These are phyloP conservation scores for Excoecaria agallocha DNA, from an alignment of 345 rosid species.

Conservation along the genomic window DNA sequence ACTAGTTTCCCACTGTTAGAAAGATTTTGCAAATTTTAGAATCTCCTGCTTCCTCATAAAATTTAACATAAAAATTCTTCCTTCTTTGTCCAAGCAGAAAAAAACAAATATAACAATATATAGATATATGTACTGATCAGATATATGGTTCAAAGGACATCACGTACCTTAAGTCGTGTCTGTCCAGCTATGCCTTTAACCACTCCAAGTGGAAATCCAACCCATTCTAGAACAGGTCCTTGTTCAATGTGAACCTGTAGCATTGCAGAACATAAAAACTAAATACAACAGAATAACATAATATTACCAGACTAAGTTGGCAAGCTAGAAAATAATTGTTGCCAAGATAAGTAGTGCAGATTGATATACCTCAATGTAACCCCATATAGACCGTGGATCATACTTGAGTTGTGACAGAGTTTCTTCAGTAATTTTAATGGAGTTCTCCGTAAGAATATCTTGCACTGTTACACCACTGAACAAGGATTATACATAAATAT, in stretches of 20 bases:
- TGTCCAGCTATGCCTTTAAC: conserved; percentile 97
- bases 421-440: conserved; percentile 57
- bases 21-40: neutral
- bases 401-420: conserved; percentile 64
- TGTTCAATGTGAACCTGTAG: conserved; percentile 92
- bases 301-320: neutral
- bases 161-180: conserved; percentile 72
- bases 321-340: neutral
- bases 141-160: neutral
- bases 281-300: neutral
- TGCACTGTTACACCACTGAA: conserved; percentile 79
- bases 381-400: conserved; percentile 78
- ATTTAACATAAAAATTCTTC: neutral
- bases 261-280: neutral
- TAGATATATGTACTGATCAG: neutral
- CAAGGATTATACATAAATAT: conserved; percentile 38
- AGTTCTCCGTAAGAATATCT: conserved; percentile 61
- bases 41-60: neutral
- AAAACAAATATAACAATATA: neutral
- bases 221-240: conserved; percentile 94
- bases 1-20: neutral
- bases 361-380: conserved; percentile 73
- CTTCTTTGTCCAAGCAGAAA: neutral
- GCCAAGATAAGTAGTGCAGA: neutral
- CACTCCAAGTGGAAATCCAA: conserved; percentile 83